Conservation (phyloP, 257 asterid species). For the Fraxinus quadrangulata region DNA sequence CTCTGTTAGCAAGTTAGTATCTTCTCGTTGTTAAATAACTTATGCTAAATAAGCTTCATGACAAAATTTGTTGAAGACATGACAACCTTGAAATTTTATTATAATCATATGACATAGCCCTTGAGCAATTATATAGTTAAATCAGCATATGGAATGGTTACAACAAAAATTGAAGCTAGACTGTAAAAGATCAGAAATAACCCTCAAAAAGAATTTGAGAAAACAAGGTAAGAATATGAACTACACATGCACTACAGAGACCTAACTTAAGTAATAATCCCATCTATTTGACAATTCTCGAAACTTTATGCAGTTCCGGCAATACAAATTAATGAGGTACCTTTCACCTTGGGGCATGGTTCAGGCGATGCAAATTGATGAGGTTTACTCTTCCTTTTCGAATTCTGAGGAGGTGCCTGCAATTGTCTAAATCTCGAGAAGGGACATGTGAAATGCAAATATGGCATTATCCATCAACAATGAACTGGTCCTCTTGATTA, state of each 20-base stretch:
- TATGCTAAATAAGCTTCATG: neutral
- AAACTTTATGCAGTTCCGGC: neutral
- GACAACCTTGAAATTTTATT: too few relatives aligned
- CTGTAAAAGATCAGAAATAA: slow-evolving; percentile 23
- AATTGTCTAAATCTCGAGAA: neutral
- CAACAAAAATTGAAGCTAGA: slow-evolving; percentile 37
- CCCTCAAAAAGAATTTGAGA: slow-evolving; percentile 17
- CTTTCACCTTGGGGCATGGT: too few relatives aligned
- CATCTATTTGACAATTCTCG: slow-evolving; percentile 16
- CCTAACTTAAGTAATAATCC: slow-evolving; percentile 16
- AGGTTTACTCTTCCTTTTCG: neutral
- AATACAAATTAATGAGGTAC: too few relatives aligned
- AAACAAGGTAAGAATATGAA: slow-evolving; percentile 30
- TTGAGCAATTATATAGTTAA: neutral
- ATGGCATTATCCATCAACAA: slow-evolving; percentile 71
- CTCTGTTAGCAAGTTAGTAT: too few relatives aligned
- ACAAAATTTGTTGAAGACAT: neutral
- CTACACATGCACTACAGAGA: slow-evolving; percentile 38
- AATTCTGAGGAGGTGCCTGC: neutral
- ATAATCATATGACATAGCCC: neutral
- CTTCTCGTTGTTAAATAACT: neutral
- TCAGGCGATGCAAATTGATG: too few relatives aligned
- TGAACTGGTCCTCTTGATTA: slow-evolving; percentile 93
- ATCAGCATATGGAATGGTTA: slow-evolving; percentile 14
- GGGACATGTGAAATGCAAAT: neutral